Conservation (phyloP, 768 basidiomycete genomes). For the Heimioporus sp. region DNA sequence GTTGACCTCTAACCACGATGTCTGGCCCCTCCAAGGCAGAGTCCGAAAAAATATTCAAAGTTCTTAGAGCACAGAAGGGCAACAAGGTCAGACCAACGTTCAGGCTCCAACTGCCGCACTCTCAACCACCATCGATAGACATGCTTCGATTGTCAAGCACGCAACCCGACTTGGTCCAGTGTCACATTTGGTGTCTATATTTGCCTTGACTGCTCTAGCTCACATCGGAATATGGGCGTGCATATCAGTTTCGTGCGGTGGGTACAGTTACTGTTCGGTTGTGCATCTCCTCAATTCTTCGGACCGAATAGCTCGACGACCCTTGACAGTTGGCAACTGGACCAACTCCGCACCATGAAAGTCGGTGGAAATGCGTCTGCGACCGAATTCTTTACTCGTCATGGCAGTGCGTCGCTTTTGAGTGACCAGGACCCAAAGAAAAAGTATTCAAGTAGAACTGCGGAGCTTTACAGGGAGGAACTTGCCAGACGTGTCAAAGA, state of each 20-base stretch:
- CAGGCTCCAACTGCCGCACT: not conserved
- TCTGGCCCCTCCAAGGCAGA: slow-evolving; percentile 81
- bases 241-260: slow-evolving; percentile 97
- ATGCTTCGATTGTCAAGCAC: slow-evolving; percentile 94
- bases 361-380: slow-evolving; percentile 89
- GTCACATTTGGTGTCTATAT: slow-evolving; percentile 97
- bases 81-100: slow-evolving; percentile 62
- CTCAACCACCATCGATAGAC: slow-evolving; percentile 41
- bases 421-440: slow-evolving; percentile 78
- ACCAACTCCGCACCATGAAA: slow-evolving; percentile 94
- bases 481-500: slow-evolving; percentile 76
- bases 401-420: slow-evolving; percentile 73
- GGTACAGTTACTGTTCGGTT: slow-evolving; percentile 22
- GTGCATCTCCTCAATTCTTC: slow-evolving; percentile 10
- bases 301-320: slow-evolving; percentile 77
- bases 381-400: slow-evolving; percentile 85
- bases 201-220: slow-evolving; percentile 93
- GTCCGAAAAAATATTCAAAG: slow-evolving; percentile 82
- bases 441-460: slow-evolving; percentile 83
- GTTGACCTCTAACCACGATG: slow-evolving; percentile 40
- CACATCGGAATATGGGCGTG: slow-evolving; percentile 96
- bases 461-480: slow-evolving; percentile 91
- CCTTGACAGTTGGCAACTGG: slow-evolving; percentile 90
- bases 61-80: slow-evolving; percentile 79
- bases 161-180: slow-evolving; percentile 97